These are phyloP conservation scores for Puccinia polysora DNA, from an alignment of 1,284 basidiomycete genomes.

Conservation along the genomic window DNA sequence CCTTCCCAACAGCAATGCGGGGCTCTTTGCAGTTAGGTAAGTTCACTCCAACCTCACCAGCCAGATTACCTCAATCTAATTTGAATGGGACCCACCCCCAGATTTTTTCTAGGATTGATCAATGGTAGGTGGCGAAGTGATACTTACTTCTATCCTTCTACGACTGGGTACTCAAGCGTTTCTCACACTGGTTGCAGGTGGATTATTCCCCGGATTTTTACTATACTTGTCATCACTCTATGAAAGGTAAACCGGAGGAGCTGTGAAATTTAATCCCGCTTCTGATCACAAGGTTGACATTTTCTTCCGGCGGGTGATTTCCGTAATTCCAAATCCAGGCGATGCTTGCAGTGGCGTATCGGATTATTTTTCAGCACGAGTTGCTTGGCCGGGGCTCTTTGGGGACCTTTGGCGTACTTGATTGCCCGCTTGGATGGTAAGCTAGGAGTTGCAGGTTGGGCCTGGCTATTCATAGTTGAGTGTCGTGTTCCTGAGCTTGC, in stretches of 20 bases:
- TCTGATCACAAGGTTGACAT: background rate
- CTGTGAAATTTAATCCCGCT: background rate
- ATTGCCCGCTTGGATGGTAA: conserved; percentile 3
- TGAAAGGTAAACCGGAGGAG: background rate
- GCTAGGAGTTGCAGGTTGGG: background rate
- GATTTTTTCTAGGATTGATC: conserved; percentile 5
- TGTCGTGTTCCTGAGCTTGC: too few relatives aligned
- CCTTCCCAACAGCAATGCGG: background rate
- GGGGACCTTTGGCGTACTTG: background rate
- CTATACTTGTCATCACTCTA: conserved; percentile 5
- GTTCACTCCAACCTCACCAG: background rate
- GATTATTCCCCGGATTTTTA: background rate
- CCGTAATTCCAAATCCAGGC: background rate
- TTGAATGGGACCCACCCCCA: background rate
- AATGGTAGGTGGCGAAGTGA: background rate
- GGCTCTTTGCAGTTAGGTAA: conserved; percentile 3
- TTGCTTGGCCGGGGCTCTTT: background rate
- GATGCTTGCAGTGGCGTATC: conserved; percentile 13
- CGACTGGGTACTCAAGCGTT: background rate
- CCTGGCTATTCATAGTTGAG: conserved; percentile 7
- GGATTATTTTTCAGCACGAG: background rate
- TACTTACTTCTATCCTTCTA: background rate
- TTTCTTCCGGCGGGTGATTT: background rate
- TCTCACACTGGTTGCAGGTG: background rate
- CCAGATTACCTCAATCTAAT: background rate